Evolutionary conservation across 768 basidiomycete species (phyloP).

Genomic region (Russula brevipes): DNA sequence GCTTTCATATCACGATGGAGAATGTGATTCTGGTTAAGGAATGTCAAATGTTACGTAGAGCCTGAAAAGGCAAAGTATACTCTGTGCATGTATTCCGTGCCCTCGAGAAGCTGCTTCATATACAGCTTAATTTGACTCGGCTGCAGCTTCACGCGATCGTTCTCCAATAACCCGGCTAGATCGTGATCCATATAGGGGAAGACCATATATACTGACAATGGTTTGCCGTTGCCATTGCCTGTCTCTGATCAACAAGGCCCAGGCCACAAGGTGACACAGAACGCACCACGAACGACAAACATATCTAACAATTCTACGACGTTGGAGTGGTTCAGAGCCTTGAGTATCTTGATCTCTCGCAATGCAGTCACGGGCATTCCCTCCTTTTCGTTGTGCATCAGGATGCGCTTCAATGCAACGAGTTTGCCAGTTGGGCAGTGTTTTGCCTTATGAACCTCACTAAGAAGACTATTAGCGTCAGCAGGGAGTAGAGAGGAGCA

Average conservation of each 20-base stretch:
- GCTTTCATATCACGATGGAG: slow-evolving; percentile 99
- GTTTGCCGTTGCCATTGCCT: slow-evolving; percentile 61
- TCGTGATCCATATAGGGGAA: slow-evolving; percentile 99
- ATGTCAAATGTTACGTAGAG: slow-evolving; percentile 13
- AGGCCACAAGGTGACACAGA: slow-evolving; percentile 1
- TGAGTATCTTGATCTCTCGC: slow-evolving; percentile 95
- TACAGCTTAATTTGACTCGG: slow-evolving; percentile 91
- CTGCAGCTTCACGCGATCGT: slow-evolving; percentile 77
- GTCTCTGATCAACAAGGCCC: slow-evolving; percentile 11
- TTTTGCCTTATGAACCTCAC: slow-evolving; percentile 88
- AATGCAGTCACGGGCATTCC: slow-evolving; percentile 96
- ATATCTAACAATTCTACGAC: slow-evolving; percentile 89
- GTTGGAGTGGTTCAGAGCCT: slow-evolving; percentile 78
- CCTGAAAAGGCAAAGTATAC: slow-evolving; percentile 44
- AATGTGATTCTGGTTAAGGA: slow-evolving; percentile 71
- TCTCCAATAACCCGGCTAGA: slow-evolving; percentile 89
- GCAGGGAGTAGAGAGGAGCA: slow-evolving; percentile 1
- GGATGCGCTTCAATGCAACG: slow-evolving; percentile 90
- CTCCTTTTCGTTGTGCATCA: slow-evolving; percentile 96
- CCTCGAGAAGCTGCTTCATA: slow-evolving; percentile 93
- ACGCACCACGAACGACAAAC: slow-evolving; percentile 78
- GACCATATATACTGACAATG: slow-evolving; percentile 92
- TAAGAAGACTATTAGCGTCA: slow-evolving; percentile 30
- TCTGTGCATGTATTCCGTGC: slow-evolving; percentile 91
- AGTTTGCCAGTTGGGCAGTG: slow-evolving; percentile 52